Conservation (phyloP, 2,329 filamentous ascomycete species). For the Fusarium dimerum region DNA sequence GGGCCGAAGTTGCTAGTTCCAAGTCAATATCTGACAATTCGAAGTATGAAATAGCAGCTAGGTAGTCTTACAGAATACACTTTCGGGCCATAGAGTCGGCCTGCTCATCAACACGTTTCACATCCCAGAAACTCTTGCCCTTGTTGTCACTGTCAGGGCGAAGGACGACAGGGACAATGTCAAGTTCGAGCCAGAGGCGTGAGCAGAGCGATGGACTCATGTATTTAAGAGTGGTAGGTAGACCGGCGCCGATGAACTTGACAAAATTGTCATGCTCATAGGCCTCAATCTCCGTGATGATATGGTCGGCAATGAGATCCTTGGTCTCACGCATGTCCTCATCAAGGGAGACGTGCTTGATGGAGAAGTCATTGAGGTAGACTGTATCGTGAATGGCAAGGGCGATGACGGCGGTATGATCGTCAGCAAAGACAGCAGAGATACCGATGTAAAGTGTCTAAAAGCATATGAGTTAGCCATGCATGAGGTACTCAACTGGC, state of each 20-base stretch:
- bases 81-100: constrained; percentile 81
- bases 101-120: constrained; percentile 72
- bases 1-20: constrained; percentile 68
- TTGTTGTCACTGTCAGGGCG: constrained; percentile 47
- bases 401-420: constrained; percentile 58
- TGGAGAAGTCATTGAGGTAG: constrained; percentile 72
- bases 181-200: constrained; percentile 73
- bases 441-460: constrained; percentile 65
- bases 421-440: constrained; percentile 53
- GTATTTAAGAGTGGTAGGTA: constrained; percentile 60
- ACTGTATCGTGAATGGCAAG: constrained; percentile 73
- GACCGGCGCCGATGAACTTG: constrained; percentile 76
- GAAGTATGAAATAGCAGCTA: constrained; percentile 9
- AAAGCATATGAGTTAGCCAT: constrained; percentile 13
- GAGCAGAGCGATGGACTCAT: constrained; percentile 67
- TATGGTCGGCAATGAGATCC: constrained; percentile 58
- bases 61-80: constrained; percentile 63
- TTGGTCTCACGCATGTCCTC: constrained; percentile 40
- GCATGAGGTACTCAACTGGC: neutral
- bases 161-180: constrained; percentile 72
- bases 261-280: constrained; percentile 67
- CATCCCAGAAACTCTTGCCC: constrained; percentile 48
- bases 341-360: constrained; percentile 55
- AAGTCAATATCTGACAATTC: neutral
- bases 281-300: constrained; percentile 55